Percentiles rank a stretch among this genome's conserved stretches.
Conservation (phyloP, 2,329 filamentous ascomycete genomes). For the Diaporthe longicolla region DNA sequence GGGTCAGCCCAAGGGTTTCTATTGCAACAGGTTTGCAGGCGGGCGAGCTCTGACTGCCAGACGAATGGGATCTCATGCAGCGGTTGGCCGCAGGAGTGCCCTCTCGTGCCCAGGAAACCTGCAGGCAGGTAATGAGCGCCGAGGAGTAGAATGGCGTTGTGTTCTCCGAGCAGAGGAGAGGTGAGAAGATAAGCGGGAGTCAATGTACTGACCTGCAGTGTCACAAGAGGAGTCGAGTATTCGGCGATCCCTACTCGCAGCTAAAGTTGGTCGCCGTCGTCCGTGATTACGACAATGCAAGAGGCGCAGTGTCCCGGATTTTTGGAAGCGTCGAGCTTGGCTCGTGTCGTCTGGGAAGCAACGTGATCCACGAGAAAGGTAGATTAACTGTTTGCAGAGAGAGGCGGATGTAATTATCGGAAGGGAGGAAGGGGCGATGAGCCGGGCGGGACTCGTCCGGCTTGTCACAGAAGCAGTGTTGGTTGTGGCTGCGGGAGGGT, state of each 20-base stretch:
- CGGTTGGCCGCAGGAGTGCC: conserved; percentile 30
- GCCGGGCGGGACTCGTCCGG: conserved; percentile 28
- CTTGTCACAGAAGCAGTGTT: conserved; percentile 41
- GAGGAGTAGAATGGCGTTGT: conserved; percentile 31
- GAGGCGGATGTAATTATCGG: conserved; percentile 22
- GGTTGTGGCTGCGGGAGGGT: conserved; percentile 27
- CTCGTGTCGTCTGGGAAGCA: not conserved
- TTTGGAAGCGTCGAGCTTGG: conserved; percentile 17
- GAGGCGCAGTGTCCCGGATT: not conserved
- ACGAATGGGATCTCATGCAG: conserved; percentile 30
- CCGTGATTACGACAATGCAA: conserved; percentile 1
- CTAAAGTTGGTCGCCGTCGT: not conserved
- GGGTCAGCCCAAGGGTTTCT: conserved; percentile 35
- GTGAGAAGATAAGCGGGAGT: conserved; percentile 17
- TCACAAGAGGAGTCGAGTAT: conserved; percentile 1
- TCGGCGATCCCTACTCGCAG: not conserved
- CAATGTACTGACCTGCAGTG: conserved; percentile 41
- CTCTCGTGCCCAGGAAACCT: conserved; percentile 21
- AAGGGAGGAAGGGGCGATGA: conserved; percentile 23
- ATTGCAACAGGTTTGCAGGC: not conserved
- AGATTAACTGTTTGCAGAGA: conserved; percentile 27
- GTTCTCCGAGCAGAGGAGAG: conserved; percentile 32
- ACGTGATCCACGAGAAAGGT: not conserved
- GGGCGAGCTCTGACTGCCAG: conserved; percentile 12
- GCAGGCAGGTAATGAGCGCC: conserved; percentile 23